A percentile compares a stretch with the other conserved stretches of the same genome.
phyloP scores from a whole-genome alignment of 257 asterid genomes.

The Solanum bukasovii region DNA sequence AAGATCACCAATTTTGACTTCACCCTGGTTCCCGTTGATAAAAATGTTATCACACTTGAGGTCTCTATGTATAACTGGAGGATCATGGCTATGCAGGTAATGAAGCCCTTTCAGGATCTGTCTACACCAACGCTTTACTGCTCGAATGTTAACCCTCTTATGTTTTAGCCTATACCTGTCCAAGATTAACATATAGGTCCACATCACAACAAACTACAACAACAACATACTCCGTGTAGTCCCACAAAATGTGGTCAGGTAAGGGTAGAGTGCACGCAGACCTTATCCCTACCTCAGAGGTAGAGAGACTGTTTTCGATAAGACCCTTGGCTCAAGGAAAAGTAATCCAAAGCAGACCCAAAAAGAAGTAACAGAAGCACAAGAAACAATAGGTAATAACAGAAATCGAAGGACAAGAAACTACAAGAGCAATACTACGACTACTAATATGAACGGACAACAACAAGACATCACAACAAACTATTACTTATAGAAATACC shows the following conservation, averaged over 20 bases:
- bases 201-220: neutral
- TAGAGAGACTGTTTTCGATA: neutral
- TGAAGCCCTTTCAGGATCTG: constrained; percentile 75
- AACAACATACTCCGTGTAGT: neutral
- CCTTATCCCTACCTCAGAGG: neutral
- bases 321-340: neutral
- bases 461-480: neutral
- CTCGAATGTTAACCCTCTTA: constrained; percentile 66
- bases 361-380: neutral
- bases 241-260: neutral
- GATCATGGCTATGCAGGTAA: constrained; percentile 75
- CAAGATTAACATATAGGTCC: neutral
- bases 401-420: neutral
- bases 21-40: constrained; percentile 80
- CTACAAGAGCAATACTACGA: neutral
- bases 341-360: neutral
- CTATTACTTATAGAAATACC: neutral
- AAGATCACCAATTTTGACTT: constrained; percentile 86
- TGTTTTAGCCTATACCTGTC: constrained; percentile 69
- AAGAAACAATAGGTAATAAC: neutral
- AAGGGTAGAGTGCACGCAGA: neutral
- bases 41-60: constrained; percentile 88
- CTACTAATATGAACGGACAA: neutral
- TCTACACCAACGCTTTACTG: constrained; percentile 85
- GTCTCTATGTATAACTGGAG: constrained; percentile 89